Evolutionary conservation across 768 basidiomycete species (phyloP).

Genomic region (Suillus bovinus): DNA sequence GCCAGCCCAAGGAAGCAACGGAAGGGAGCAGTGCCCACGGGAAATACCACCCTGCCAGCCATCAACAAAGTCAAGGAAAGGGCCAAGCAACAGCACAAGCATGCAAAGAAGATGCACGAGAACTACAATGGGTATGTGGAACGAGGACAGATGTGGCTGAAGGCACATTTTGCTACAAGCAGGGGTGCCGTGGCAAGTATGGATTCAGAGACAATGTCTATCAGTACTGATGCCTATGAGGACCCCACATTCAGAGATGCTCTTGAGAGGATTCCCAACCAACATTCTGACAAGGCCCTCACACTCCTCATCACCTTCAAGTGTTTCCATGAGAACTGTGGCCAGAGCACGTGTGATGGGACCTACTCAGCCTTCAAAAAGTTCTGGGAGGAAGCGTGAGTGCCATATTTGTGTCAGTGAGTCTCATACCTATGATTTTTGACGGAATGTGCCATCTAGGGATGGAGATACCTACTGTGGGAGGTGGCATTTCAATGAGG

Average conservation of each 20-base stretch:
- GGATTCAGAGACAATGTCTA: too few species aligned
- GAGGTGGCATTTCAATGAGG: neutral
- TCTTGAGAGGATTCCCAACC: neutral
- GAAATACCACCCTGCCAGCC: neutral
- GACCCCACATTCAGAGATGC: neutral
- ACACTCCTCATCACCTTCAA: constrained; percentile 3
- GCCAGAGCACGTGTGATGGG: constrained; percentile 1
- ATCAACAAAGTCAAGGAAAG: neutral
- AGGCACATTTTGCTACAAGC: too few species aligned
- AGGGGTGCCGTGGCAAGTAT: too few species aligned
- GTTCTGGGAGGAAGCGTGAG: neutral
- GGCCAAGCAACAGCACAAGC: constrained; percentile 4
- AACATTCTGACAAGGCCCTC: constrained; percentile 2
- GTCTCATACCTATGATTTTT: neutral
- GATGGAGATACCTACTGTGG: neutral
- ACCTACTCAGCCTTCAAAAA: constrained; percentile 3
- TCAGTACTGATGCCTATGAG: neutral
- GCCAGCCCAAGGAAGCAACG: neutral
- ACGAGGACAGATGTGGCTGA: neutral
- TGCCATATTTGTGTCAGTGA: too few species aligned
- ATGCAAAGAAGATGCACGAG: neutral
- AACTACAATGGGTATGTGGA: neutral
- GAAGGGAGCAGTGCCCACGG: neutral
- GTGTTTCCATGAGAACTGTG: constrained; percentile 1
- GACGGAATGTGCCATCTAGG: neutral